Evolutionary conservation across 768 basidiomycete species (phyloP).

Genomic region (Mycena kentingensis): DNA sequence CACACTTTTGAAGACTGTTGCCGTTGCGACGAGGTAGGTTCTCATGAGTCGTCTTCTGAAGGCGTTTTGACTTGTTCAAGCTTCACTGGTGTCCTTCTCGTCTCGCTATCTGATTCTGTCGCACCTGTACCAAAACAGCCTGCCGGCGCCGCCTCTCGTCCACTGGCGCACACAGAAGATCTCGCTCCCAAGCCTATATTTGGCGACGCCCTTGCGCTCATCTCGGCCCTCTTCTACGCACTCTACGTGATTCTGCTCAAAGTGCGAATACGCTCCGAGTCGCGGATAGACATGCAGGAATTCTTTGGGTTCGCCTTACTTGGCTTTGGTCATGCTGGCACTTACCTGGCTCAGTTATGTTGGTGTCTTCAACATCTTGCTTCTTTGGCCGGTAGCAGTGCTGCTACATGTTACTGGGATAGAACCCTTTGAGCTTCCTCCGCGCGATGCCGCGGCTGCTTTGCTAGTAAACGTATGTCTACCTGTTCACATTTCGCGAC

Average conservation of each 20-base stretch:
- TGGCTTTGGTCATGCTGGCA: not conserved
- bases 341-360: no score
- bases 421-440: slow-evolving; percentile 77
- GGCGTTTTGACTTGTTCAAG: slow-evolving; percentile 43
- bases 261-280: slow-evolving; percentile 78
- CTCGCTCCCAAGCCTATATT: slow-evolving; percentile 46
- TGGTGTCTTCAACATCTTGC: slow-evolving; percentile 79
- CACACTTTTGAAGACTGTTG: slow-evolving; percentile 68
- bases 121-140: slow-evolving; percentile 26
- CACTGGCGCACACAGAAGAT: slow-evolving; percentile 16
- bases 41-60: slow-evolving; percentile 1
- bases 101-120: slow-evolving; percentile 83
- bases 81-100: slow-evolving; percentile 80
- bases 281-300: slow-evolving; percentile 87
- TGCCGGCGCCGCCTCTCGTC: slow-evolving; percentile 12
- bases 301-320: slow-evolving; percentile 87
- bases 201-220: slow-evolving; percentile 82
- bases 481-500: slow-evolving; percentile 11
- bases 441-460: slow-evolving; percentile 46
- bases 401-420: slow-evolving; percentile 71
- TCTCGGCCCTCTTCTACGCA: slow-evolving; percentile 89
- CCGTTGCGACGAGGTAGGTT: slow-evolving; percentile 76
- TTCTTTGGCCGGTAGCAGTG: slow-evolving; percentile 76
- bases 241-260: slow-evolving; percentile 89
- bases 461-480: slow-evolving; percentile 55